Base-by-base conservation (phyloP, 176 grass and related monocot genomes). In the Carex littledalei region DNA sequence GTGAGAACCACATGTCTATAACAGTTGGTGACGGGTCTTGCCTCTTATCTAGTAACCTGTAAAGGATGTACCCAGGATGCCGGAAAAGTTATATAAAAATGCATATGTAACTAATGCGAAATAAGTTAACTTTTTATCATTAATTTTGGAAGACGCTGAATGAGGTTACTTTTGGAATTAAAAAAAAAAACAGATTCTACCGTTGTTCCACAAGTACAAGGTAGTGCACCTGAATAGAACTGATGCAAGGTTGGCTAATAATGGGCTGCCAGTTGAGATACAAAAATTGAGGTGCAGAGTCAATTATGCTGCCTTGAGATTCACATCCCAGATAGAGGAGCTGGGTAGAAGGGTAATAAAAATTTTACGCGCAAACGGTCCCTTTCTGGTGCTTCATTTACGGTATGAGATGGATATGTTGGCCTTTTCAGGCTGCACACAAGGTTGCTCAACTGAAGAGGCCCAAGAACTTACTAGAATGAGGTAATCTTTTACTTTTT, bases 321-420 rank as follows among this genome's bases (percentile, higher is more conserved):
- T 98, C 90, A 91, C 95, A 70, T 85, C 95, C 70, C 88, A 98
- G 63, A 98, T 98, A 72, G 95, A 98, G 81, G 87, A 90, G 24
- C 65, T 98, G 68, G 91, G 92, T 59, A 98, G 87, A 50, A 86
- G 85, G 22, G 85, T 98, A 29, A 90, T 98, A 80, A 90, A 66
- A 86, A 88, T 90, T 85, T 88, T 98, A 60, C 84, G 80, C 15
- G 86, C 22, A 69, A 93, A 94, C 69, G 95, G 95, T 18, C 95
- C 92, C 13, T 98, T 93, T 62, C 49, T 98, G 58, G 95, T 94
- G 76, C 92, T 98, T 53, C 95, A 94, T 90, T 89, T 98, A 37
- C 78, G 95, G 67, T 98, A 98, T 85, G 95, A 98, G 88, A 98
- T 98, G 95, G 95, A 98, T 87, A 98, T 98, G 95, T 92, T 98